Evolutionary conservation across 371 early-diverging fungal genomes (phyloP), one percentile per base, ranked within the genome.

Genomic region (Sporodiniella umbellata): DNA sequence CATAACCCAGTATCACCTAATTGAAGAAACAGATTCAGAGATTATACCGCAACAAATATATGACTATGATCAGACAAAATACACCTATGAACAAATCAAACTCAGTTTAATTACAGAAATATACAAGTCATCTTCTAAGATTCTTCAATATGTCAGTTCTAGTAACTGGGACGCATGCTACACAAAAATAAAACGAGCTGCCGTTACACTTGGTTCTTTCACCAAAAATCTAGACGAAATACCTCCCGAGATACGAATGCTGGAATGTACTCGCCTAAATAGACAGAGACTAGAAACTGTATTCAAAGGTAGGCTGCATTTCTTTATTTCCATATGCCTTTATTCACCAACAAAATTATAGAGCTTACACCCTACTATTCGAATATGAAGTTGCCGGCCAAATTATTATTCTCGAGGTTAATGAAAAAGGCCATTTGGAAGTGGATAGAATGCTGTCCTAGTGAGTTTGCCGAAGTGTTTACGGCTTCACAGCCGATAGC

Each of bases 91-190:
- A 18, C 62, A 67, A 23, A 58, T 61, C 4, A 64, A 64, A 7
- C 19, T 51, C 33, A 69, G 79, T 23, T 44, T 83, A n/a, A 69
- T 78, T 8, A 67, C 69, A 26, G 85, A 83, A 47, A 78, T 85
- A 21, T 83, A 82, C 50, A 78, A 76, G 33, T 69, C 79, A 0
- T 86, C 92, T 0, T 86, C 89, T n/a, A 66, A 83, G 12, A 79
- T 93, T 23, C 61, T 93, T 8, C 87, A 88, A 54, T 90, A 85
- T 61, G 76, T 91, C 12, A 85, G 88, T 46, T 87, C 89, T 4
- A 82, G 86, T 39, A 92, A 92, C 64, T 93, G 94, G 94, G 54
- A 71, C 30, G 76, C 85, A 15, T 86, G 89, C 25, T 90, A 88
- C 66, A 62, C 79, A 4, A 81, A 84, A 44, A 84, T 92, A 19